Evolutionary conservation across 2,329 filamentous ascomycete species (phyloP).

Genomic region (Endocalyx cinctus): DNA sequence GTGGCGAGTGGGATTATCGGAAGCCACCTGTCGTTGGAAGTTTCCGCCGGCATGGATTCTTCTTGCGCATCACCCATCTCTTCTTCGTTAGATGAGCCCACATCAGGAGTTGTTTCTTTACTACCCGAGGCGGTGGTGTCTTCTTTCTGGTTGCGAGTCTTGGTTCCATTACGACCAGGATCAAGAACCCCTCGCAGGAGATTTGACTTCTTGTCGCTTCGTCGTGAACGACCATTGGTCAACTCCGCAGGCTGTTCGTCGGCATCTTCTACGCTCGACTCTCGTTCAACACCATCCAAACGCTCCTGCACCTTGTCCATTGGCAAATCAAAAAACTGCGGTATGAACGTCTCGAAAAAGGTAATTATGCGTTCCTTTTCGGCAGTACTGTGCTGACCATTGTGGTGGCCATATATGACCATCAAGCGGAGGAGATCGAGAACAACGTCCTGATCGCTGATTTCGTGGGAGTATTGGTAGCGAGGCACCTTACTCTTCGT

Average conservation of each 20-base stretch:
- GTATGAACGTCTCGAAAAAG: constrained; percentile 73
- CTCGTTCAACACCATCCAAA: constrained; percentile 64
- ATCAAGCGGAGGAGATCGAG: constrained; percentile 58
- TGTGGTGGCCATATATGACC: constrained; percentile 61
- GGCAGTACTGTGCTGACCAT: constrained; percentile 64
- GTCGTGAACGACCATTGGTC: constrained; percentile 62
- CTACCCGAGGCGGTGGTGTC: constrained; percentile 73
- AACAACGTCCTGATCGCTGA: constrained; percentile 66
- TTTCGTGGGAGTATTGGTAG: constrained; percentile 72
- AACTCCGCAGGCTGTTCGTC: constrained; percentile 70
- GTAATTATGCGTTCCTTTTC: constrained; percentile 71
- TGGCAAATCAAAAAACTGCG: constrained; percentile 71
- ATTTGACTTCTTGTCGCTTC: constrained; percentile 72
- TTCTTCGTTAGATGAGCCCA: constrained; percentile 71
- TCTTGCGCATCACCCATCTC: constrained; percentile 62
- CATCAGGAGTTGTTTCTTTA: constrained; percentile 85
- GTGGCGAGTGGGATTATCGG: constrained; percentile 54
- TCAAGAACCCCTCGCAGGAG: constrained; percentile 85
- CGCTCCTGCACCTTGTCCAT: constrained; percentile 64
- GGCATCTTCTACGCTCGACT: constrained; percentile 71
- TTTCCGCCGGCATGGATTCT: constrained; percentile 55
- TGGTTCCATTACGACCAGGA: constrained; percentile 65
- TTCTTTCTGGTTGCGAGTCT: constrained; percentile 69
- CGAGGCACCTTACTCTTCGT: constrained; percentile 57
- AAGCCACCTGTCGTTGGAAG: constrained; percentile 61